These are phyloP conservation scores for Protomyces arabidopsidicola DNA, from an alignment of 1,139 yeast genomes.

Conservation along the genomic window DNA sequence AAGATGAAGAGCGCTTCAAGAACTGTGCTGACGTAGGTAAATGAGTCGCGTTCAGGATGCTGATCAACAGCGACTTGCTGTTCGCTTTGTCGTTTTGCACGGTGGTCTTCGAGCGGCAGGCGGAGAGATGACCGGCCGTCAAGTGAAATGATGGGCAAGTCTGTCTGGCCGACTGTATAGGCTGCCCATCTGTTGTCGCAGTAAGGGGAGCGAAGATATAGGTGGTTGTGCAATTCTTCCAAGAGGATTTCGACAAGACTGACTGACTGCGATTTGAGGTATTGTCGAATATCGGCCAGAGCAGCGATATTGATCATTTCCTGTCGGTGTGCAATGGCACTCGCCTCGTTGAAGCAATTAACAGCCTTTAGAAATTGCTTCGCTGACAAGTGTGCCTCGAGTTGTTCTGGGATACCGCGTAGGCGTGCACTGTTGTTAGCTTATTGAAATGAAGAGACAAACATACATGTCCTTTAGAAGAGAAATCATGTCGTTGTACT, in stretches of 20 bases:
- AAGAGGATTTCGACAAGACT: conserved; percentile 51
- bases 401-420: conserved; percentile 54
- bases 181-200: conserved; percentile 40
- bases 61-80: conserved; percentile 30
- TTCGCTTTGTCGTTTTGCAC: not conserved
- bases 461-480: conserved; percentile 46
- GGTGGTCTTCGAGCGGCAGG: conserved; percentile 8
- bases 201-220: conserved; percentile 57
- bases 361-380: conserved; percentile 70
- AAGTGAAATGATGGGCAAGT: conserved; percentile 46
- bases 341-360: conserved; percentile 54
- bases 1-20: conserved; percentile 58
- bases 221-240: conserved; percentile 69
- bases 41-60: conserved; percentile 49
- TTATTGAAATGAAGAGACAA: not conserved
- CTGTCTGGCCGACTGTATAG: conserved; percentile 36
- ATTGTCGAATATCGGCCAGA: conserved; percentile 28
- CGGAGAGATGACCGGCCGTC: not conserved
- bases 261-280: conserved; percentile 26
- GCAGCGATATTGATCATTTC: conserved; percentile 53
- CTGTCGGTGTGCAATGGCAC: conserved; percentile 54
- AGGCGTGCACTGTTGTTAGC: conserved; percentile 55
- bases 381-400: conserved; percentile 62
- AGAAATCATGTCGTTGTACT: conserved; percentile 66
- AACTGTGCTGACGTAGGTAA: conserved; percentile 53